Base-by-base conservation (phyloP, 2,329 filamentous ascomycete species). In the Cladobotryum mycophilum region DNA sequence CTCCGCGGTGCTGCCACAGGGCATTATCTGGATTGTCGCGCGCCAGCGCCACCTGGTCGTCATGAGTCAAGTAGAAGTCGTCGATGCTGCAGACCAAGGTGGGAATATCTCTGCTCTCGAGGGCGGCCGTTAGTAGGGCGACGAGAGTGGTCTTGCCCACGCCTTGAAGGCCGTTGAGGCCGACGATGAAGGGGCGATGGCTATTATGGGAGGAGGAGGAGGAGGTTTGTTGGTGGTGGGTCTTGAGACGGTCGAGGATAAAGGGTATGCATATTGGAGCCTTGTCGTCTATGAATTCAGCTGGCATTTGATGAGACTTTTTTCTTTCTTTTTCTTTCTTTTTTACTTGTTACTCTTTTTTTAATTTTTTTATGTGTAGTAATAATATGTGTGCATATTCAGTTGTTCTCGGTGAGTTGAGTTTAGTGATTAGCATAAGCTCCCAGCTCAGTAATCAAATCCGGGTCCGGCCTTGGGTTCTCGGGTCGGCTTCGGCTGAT, bases 91-190 rank as follows among this genome's bases (percentile, higher is more conserved):
- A 79, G 48, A 89, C 85, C 45, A 88, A 74, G 3, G 85, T 86
- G 20, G 88, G 75, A 17, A 76, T 76, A 61, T 84, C 75, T 30
- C 69, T 60, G 13, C 73, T 66, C 43, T 78, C 74, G 36, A 92
- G 79, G 13, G 78, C 80, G 17, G 74, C 65, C 57, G 82, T 78
- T 41, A 95, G 78, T 4, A 79, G 76, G 36, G 76, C 76, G 36
- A 91, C 90, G 61, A 96, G 79, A 12, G 91, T 95, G 3, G 91
- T 95, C 73, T 97, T 96, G 58, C 92, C 92, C 36, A 88, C 86
- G 54, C 92, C 92, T 70, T 96, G 92, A 25, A 96, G 82, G 54
- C 91, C 92, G 61, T 95, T 95, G 61, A 97, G 79, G 43, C 90
- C 92, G 55, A 96, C 78, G 65, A 96, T 82, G 67, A 96, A 64